A percentile compares a stretch with the other conserved stretches of the same genome.
These are phyloP conservation scores for Scortechinia acanthostroma DNA, from an alignment of 2,329 filamentous ascomycete species.

Conservation along the genomic window DNA sequence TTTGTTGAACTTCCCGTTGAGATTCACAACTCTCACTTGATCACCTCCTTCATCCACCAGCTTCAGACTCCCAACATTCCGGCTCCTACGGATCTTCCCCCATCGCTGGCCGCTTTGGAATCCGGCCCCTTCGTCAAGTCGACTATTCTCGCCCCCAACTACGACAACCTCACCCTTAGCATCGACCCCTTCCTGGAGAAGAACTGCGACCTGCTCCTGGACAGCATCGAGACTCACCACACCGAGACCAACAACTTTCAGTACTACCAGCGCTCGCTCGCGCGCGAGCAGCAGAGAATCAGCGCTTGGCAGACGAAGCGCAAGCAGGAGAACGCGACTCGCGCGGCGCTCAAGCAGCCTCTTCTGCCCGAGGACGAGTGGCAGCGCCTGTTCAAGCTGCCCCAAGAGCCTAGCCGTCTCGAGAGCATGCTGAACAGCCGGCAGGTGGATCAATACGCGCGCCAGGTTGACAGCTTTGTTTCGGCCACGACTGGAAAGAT, in stretches of 20 bases:
- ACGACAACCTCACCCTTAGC: conserved; percentile 81
- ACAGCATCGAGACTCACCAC: conserved; percentile 95
- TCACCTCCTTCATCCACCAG: conserved; percentile 92
- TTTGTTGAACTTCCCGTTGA: conserved; percentile 81
- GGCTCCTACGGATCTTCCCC: conserved; percentile 64
- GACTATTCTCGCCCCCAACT: conserved; percentile 66
- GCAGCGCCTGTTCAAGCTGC: conserved; percentile 96
- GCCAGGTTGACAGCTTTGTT: conserved; percentile 93
- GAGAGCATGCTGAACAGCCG: conserved; percentile 91
- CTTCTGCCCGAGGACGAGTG: conserved; percentile 93
- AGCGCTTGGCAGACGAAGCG: conserved; percentile 93
- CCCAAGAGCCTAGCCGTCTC: conserved; percentile 83
- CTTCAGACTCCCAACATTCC: conserved; percentile 64
- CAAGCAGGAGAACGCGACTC: conserved; percentile 86
- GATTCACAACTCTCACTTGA: conserved; percentile 93
- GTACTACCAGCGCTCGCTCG: conserved; percentile 86
- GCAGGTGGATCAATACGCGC: conserved; percentile 95
- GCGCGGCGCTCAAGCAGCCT: conserved; percentile 78
- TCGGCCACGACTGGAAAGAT: conserved; percentile 90
- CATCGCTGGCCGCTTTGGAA: conserved; percentile 72
- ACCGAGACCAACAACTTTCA: conserved; percentile 99
- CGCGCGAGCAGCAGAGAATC: conserved; percentile 93
- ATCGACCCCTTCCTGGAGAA: conserved; percentile 98
- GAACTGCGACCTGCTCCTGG: conserved; percentile 90
- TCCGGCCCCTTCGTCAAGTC: conserved; percentile 54